phyloP scores from a whole-genome alignment of 2,329 filamentous ascomycete genomes.

The Aspergillus sp. region DNA sequence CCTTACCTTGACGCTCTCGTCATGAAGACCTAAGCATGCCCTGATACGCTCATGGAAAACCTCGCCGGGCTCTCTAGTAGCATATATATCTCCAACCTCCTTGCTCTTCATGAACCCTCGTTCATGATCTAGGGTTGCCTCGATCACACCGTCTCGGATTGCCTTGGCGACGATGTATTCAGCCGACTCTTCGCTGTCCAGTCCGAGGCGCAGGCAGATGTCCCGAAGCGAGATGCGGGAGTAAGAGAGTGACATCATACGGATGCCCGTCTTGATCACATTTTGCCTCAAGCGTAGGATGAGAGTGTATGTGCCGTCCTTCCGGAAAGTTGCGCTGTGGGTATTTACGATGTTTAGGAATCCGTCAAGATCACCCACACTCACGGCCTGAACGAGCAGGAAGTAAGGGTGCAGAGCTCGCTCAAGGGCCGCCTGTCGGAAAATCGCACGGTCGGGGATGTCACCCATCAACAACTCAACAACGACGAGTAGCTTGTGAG shows the following conservation, averaged over 20 bases:
- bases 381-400: conserved; percentile 89
- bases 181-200: conserved; percentile 94
- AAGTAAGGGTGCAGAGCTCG: conserved; percentile 90
- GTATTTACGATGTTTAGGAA: conserved; percentile 86
- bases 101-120: conserved; percentile 98
- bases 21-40: conserved; percentile 87
- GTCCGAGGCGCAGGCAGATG: conserved; percentile 91
- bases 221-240: conserved; percentile 95
- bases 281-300: conserved; percentile 95
- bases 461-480: conserved; percentile 98
- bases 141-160: conserved; percentile 95
- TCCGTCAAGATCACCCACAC: conserved; percentile 92
- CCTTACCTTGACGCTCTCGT: conserved; percentile 94
- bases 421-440: conserved; percentile 87
- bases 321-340: conserved; percentile 82
- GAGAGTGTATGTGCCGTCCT: conserved; percentile 92
- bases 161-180: conserved; percentile 99
- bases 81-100: conserved; percentile 93
- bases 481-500: conserved; percentile 93
- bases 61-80: conserved; percentile 92
- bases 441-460: conserved; percentile 92
- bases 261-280: conserved; percentile 98
- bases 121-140: conserved; percentile 92
- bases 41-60: conserved; percentile 96
- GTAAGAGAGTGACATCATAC: conserved; percentile 98